Evolutionary conservation across 208 protist species (phyloP).

Genomic region (Acanthamoeba quina): DNA sequence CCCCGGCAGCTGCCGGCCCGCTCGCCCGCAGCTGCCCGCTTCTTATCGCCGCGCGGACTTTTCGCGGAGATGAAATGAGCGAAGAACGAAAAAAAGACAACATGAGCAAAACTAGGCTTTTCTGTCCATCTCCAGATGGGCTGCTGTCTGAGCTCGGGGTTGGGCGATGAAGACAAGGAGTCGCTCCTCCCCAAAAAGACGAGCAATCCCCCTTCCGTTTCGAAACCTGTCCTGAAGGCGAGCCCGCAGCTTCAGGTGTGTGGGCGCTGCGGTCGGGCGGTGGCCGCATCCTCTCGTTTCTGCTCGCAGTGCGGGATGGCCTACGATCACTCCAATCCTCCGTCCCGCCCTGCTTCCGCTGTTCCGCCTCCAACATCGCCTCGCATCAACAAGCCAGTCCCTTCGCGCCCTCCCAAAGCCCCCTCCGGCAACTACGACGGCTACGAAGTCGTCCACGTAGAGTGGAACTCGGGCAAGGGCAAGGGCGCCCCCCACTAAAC

Average conservation of each 20-base stretch:
- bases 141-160: not conserved
- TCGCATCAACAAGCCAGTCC: not conserved
- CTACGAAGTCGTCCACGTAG: slow-evolving; percentile 6
- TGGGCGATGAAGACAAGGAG: no score
- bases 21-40: no score
- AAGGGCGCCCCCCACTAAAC: no score
- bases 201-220: no score
- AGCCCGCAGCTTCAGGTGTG: not conserved
- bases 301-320: not conserved
- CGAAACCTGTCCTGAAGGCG: not conserved
- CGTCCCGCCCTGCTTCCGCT: not conserved
- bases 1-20: no score
- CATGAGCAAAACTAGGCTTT: no score
- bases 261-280: not conserved
- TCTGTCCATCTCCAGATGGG: not conserved
- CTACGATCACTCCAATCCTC: not conserved
- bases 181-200: not conserved
- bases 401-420: not conserved
- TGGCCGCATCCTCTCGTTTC: not conserved
- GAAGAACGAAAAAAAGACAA: not conserved
- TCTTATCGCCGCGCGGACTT: no score
- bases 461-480: not conserved
- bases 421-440: not conserved
- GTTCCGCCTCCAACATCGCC: not conserved
- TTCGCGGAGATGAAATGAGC: no score